Evolutionary conservation across 768 basidiomycete genomes (phyloP).

Genomic region (Trichaptum fuscoviolaceum): DNA sequence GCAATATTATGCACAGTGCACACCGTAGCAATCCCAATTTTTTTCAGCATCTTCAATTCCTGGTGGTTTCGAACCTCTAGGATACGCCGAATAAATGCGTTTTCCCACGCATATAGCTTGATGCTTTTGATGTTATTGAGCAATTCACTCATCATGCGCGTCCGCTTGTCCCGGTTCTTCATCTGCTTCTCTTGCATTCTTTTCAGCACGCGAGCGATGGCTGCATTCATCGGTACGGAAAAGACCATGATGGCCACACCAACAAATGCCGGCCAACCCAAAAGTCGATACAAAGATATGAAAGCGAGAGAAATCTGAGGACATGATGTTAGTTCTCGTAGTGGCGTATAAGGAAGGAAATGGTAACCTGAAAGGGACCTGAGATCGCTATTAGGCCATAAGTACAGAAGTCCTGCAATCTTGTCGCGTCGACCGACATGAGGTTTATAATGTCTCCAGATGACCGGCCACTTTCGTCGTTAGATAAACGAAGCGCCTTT

Average conservation of each 20-base stretch:
- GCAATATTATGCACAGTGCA: slow-evolving; percentile 24
- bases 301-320: slow-evolving; percentile 80
- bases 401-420: slow-evolving; percentile 75
- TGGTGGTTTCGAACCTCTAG: slow-evolving; percentile 75
- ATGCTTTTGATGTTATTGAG: slow-evolving; percentile 89
- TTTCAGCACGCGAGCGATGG: slow-evolving; percentile 66
- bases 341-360: not conserved
- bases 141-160: slow-evolving; percentile 89
- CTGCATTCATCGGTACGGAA: slow-evolving; percentile 69
- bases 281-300: slow-evolving; percentile 79
- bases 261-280: slow-evolving; percentile 89
- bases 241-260: slow-evolving; percentile 87
- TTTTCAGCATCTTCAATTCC: slow-evolving; percentile 76
- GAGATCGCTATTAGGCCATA: slow-evolving; percentile 83
- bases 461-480: slow-evolving; percentile 74
- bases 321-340: not conserved
- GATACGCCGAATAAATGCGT: slow-evolving; percentile 77
- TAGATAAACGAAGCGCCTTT: slow-evolving; percentile 82
- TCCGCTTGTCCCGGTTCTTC: slow-evolving; percentile 86
- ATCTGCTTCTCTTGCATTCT: slow-evolving; percentile 83
- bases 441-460: slow-evolving; percentile 93
- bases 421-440: slow-evolving; percentile 81
- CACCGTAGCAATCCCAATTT: slow-evolving; percentile 73
- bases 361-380: slow-evolving; percentile 73
- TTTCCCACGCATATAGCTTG: slow-evolving; percentile 94